Conservation (phyloP, 2,329 filamentous ascomycete genomes). For the Alternaria ventricosa region DNA sequence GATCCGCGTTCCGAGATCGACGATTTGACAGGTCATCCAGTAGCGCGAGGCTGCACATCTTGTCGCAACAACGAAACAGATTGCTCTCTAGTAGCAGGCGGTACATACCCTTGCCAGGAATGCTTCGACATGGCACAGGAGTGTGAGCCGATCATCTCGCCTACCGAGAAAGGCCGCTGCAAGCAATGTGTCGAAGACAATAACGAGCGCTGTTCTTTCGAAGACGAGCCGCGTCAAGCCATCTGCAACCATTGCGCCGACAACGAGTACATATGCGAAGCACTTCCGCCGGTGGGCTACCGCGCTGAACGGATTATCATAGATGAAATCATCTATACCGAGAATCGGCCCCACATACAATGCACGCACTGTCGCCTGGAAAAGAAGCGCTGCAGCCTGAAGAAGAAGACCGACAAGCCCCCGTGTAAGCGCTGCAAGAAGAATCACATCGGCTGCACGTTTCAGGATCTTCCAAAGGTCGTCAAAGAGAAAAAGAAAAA, state of each 20-base stretch:
- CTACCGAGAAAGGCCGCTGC: slow-evolving; percentile 42
- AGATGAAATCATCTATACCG: slow-evolving; percentile 26
- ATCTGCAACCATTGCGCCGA: slow-evolving; percentile 30
- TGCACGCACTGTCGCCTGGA: slow-evolving; percentile 40
- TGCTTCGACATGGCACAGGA: slow-evolving; percentile 26
- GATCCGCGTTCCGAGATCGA: slow-evolving; percentile 30
- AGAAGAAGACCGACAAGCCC: slow-evolving; percentile 31
- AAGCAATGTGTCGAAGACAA: slow-evolving; percentile 30
- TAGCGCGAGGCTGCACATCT: slow-evolving; percentile 41
- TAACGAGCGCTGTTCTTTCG: slow-evolving; percentile 29
- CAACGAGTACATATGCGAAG: slow-evolving; percentile 18
- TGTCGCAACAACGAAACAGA: slow-evolving; percentile 34
- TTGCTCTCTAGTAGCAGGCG: slow-evolving; percentile 40
- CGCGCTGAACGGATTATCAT: slow-evolving; percentile 26
- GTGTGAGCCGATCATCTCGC: slow-evolving; percentile 44
- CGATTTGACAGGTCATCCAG: slow-evolving; percentile 45
- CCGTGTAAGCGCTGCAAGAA: slow-evolving; percentile 45
- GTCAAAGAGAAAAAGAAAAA: slow-evolving; percentile 13
- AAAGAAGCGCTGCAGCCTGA: slow-evolving; percentile 43
- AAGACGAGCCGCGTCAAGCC: slow-evolving; percentile 17
- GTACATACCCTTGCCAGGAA: slow-evolving; percentile 32
- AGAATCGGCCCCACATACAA: slow-evolving; percentile 18
- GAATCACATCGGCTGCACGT: slow-evolving; percentile 36
- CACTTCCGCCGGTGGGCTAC: slow-evolving; percentile 23
- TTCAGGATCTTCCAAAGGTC: slow-evolving; percentile 27